phyloP scores from a whole-genome alignment of 495 filamentous ascomycete species.

The Penicillium angulare region DNA sequence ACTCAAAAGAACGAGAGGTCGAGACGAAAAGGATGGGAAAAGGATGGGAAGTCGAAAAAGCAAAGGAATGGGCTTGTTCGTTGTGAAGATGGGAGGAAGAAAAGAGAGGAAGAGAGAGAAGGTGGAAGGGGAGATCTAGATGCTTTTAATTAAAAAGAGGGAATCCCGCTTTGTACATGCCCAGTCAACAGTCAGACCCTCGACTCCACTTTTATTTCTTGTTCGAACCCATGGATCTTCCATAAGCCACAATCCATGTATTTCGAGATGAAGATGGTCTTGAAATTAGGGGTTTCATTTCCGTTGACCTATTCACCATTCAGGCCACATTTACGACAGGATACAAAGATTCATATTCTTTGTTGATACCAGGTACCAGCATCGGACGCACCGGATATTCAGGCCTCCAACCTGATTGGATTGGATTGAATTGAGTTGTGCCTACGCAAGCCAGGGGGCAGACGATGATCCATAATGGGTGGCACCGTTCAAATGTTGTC shows the following conservation, averaged over 20 bases:
- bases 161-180: background rate
- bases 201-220: background rate
- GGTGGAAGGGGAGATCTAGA: background rate
- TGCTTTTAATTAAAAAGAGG: background rate
- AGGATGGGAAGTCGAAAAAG: constrained; percentile 2
- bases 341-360: background rate
- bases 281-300: too few relatives aligned
- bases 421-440: background rate
- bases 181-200: background rate
- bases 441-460: constrained; percentile 6
- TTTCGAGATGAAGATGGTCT: too few relatives aligned
- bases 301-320: too few relatives aligned
- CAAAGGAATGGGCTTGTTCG: background rate
- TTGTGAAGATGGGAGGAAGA: background rate
- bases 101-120: background rate
- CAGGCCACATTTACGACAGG: background rate
- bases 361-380: constrained; percentile 2
- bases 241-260: background rate
- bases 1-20: constrained; percentile 31
- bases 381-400: background rate
- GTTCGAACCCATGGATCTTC: constrained; percentile 1
- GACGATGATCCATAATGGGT: too few relatives aligned
- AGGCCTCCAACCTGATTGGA: background rate
- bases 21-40: constrained; percentile 14
- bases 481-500: background rate